These are phyloP conservation scores for Pythium biforme DNA, from an alignment of 352 stramenopile species.

Conservation along the genomic window DNA sequence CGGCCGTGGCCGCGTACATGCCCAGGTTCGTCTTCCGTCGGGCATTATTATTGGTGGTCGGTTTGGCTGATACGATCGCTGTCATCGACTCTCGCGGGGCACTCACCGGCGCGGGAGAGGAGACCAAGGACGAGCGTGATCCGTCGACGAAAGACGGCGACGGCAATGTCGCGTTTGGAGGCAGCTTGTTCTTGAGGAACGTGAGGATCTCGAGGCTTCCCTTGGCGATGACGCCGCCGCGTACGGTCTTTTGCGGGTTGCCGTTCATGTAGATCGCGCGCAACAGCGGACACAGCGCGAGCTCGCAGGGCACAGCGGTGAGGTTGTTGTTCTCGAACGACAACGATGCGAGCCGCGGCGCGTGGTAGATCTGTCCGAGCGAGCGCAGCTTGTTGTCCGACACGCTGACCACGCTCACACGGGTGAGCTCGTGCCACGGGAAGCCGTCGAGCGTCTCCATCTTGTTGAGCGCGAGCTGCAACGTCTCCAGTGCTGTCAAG, in stretches of 20 bases:
- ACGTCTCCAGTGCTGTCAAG: conserved; percentile 48
- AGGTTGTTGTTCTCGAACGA: conserved; percentile 88
- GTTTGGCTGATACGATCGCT: conserved; percentile 1
- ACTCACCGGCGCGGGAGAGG: not conserved
- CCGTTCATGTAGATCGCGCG: conserved; percentile 80
- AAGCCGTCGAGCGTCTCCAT: conserved; percentile 71
- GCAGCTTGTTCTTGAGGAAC: conserved; percentile 83
- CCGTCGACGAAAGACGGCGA: not conserved
- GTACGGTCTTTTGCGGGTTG: conserved; percentile 82
- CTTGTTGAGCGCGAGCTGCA: conserved; percentile 71
- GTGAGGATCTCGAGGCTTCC: conserved; percentile 67
- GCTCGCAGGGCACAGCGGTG: conserved; percentile 50
- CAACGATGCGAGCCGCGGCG: conserved; percentile 57
- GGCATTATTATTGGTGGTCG: not conserved
- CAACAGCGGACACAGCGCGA: conserved; percentile 63
- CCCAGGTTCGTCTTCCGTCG: conserved; percentile 18
- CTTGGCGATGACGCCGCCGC: conserved; percentile 68
- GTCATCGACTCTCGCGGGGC: not conserved
- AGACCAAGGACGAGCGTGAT: not conserved
- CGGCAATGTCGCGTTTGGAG: conserved; percentile 33
- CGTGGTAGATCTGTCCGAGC: conserved; percentile 63
- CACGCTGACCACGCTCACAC: conserved; percentile 58
- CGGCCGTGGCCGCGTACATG: conserved; percentile 28
- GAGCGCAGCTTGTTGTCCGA: conserved; percentile 78
- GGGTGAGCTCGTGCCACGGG: conserved; percentile 45